phyloP scores from a whole-genome alignment of 495 filamentous ascomycete species.

The Annulohypoxylon moriforme region DNA sequence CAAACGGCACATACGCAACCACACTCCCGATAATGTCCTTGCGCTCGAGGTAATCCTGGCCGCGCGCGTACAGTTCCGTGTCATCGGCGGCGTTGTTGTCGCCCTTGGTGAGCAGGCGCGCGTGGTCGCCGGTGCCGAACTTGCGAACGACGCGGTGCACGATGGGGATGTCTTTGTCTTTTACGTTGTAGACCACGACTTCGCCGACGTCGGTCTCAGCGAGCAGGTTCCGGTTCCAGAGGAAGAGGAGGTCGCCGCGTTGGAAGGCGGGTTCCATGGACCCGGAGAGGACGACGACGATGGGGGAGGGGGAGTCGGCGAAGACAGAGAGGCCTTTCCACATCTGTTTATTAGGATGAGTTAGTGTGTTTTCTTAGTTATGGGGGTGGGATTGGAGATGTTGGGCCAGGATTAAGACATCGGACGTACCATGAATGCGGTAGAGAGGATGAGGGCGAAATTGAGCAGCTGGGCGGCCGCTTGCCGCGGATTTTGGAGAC shows the following conservation, averaged over 20 bases:
- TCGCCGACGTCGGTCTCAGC: conserved; percentile 81
- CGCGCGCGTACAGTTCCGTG: conserved; percentile 87
- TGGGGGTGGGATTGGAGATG: background rate
- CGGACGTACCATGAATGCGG: conserved; percentile 82
- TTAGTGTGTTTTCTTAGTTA: too few species aligned
- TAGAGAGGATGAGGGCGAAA: conserved; percentile 93
- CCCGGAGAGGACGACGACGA: conserved; percentile 94
- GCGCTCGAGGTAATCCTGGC: conserved; percentile 85
- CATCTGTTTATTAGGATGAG: conserved; percentile 57
- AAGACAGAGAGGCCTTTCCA: conserved; percentile 95
- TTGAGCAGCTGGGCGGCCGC: conserved; percentile 90
- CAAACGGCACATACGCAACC: conserved; percentile 91
- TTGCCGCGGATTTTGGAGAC: conserved; percentile 80
- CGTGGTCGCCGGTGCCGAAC: conserved; percentile 68
- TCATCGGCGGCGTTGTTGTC: conserved; percentile 97
- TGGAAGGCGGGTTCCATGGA: conserved; percentile 99
- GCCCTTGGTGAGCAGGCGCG: conserved; percentile 87
- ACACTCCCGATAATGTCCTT: conserved; percentile 95
- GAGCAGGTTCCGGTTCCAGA: conserved; percentile 87
- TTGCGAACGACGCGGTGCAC: conserved; percentile 86
- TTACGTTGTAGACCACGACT: conserved; percentile 94
- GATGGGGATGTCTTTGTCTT: conserved; percentile 92
- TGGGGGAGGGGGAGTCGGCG: conserved; percentile 88
- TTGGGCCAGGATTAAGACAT: background rate
- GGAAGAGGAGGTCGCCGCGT: conserved; percentile 88